Evolutionary conservation across 1,284 basidiomycete species (phyloP), one percentile per base, ranked within the genome.

Genomic region (Hymenochaete sp.): DNA sequence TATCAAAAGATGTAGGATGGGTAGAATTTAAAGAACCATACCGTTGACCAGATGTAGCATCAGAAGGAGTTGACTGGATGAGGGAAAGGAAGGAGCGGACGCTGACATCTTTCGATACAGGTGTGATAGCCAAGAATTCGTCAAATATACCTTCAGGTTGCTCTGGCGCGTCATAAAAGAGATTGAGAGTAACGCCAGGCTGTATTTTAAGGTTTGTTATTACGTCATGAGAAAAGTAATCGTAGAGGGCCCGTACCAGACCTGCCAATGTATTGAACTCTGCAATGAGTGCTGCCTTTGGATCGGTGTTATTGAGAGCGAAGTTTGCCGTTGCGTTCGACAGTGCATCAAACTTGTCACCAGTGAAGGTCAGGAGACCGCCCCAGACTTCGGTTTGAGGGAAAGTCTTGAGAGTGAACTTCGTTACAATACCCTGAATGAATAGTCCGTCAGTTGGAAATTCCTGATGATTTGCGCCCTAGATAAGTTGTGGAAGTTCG

Each of bases 371-470:
- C 13, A 77, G 67, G 0, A 68, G 49, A 1, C 80, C 80, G 18
- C 78, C 79, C 79, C 78, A 82, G 44, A 81, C 71, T 55, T 73
- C 55, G 1, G 64, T 64, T 57, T 79, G 76, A 19, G 74, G 68
- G 57, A 68, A 68, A 0, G 73, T 65, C 51, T 70, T 66, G 22
- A 81, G 51, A 0, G 68, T 76, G 56, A 79, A 76, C 42, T 66
- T 67, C 1, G 76, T 80, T 3, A 80, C 75, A 27, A 80, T 73
- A 1, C 77, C 78, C 77, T 80, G 24, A 10, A 35, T 19, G 32
- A 5, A n/a, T 6, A 6, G 5, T 19, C 21, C 22, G 22, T 13
- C 10, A 11, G n/a, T 11, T 14, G 43, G 18, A 3, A 19, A 21
- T 14, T 22, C 28, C 14, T 28, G 4, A 19, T 27, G n/a, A 18